Evolutionary conservation across 768 basidiomycete genomes (phyloP).

Genomic region (Termitomyces heimii): DNA sequence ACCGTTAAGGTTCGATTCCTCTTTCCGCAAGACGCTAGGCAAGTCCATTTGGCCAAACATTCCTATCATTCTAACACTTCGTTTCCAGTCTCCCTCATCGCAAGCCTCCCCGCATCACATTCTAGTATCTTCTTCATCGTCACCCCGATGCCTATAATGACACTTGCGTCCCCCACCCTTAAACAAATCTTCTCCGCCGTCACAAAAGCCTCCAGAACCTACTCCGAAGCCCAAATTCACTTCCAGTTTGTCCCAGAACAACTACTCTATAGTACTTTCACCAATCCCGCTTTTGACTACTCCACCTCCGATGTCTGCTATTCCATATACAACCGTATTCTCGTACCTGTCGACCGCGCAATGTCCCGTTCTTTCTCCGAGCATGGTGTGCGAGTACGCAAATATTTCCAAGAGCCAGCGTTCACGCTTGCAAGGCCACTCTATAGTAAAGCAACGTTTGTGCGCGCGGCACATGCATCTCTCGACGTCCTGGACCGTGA

Average conservation of each 20-base stretch:
- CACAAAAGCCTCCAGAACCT: constrained; percentile 47
- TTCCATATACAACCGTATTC: constrained; percentile 69
- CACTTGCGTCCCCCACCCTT: constrained; percentile 59
- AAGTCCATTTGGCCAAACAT: constrained; percentile 12
- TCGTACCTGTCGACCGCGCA: constrained; percentile 51
- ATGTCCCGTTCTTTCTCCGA: constrained; percentile 49
- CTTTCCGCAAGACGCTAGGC: constrained; percentile 66
- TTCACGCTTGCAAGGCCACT: constrained; percentile 53
- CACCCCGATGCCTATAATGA: constrained; percentile 53
- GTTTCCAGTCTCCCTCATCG: constrained; percentile 41
- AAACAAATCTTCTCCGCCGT: constrained; percentile 62
- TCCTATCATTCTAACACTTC: neutral
- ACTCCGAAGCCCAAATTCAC: constrained; percentile 45
- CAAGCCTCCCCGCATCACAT: constrained; percentile 30
- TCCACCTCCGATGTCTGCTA: constrained; percentile 48
- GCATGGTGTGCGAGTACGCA: constrained; percentile 30
- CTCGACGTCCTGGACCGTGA: constrained; percentile 39
- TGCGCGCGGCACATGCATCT: constrained; percentile 27
- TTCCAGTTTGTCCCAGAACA: constrained; percentile 75
- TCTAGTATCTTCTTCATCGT: constrained; percentile 63
- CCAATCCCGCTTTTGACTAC: constrained; percentile 32
- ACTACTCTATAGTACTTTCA: constrained; percentile 41
- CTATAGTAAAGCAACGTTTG: constrained; percentile 31
- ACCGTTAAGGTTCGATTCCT: constrained; percentile 55
- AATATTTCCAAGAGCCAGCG: constrained; percentile 58